Percentiles rank a stretch among this genome's conserved stretches.
These are phyloP conservation scores for Tetrapisispora namnaoensis DNA, from an alignment of 805 yeast genomes.

Conservation along the genomic window DNA sequence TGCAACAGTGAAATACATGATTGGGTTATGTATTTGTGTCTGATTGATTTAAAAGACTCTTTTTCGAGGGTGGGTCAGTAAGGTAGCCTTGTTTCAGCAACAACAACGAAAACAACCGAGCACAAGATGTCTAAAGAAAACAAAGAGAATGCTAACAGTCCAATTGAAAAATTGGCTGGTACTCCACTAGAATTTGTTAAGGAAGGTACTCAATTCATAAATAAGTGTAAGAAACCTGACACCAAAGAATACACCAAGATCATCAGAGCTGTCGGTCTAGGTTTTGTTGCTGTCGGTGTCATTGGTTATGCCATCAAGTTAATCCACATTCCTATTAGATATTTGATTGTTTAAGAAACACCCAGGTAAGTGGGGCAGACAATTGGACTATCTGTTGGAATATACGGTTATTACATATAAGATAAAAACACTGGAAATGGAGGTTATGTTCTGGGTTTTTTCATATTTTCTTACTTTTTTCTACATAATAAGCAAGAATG, in stretches of 20 bases:
- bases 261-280: slow-evolving; percentile 92
- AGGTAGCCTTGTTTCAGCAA: too few relatives aligned
- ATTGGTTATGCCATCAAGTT: slow-evolving; percentile 94
- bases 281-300: slow-evolving; percentile 95
- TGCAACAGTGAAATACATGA: neutral
- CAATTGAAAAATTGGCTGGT: slow-evolving; percentile 61
- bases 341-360: slow-evolving; percentile 60
- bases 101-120: neutral
- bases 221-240: slow-evolving; percentile 89
- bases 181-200: slow-evolving; percentile 84
- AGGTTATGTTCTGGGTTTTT: neutral
- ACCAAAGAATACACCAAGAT: slow-evolving; percentile 78
- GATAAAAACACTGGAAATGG: neutral
- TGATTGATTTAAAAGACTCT: too few relatives aligned
- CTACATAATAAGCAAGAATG: neutral
- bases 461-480: too few relatives aligned
- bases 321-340: slow-evolving; percentile 92
- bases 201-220: slow-evolving; percentile 82
- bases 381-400: neutral
- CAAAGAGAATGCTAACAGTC: slow-evolving; percentile 11
- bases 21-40: neutral
- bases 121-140: slow-evolving; percentile 21
- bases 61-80: too few relatives aligned
- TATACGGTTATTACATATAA: neutral
- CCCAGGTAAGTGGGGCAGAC: too few relatives aligned